A percentile compares a stretch with the other conserved stretches of the same genome.
These are phyloP conservation scores for Backusella tarrabulga DNA, from an alignment of 192 early-diverging fungal species.

Conservation along the genomic window DNA sequence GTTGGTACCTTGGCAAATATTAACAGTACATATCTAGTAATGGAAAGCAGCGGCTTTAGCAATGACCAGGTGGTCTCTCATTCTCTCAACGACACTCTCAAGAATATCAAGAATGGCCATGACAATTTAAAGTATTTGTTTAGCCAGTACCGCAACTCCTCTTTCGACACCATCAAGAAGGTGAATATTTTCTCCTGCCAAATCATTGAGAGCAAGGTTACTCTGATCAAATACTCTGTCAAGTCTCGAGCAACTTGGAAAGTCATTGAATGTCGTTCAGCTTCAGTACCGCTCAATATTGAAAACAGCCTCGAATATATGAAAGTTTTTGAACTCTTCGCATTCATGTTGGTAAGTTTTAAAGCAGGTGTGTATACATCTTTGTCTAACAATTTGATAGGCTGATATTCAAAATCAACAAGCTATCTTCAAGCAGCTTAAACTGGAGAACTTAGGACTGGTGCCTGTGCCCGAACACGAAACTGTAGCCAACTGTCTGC, in stretches of 20 bases:
- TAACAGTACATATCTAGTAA: background rate
- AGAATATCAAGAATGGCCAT: background rate
- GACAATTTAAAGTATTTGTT: background rate
- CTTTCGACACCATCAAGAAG: background rate
- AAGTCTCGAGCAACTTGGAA: background rate
- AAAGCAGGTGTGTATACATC: background rate
- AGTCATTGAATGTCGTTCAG: background rate
- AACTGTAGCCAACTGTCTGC: background rate
- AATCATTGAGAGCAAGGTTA: background rate
- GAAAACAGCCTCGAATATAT: background rate
- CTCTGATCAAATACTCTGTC: background rate
- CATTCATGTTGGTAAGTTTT: background rate
- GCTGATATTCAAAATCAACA: background rate
- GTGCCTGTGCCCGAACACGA: background rate
- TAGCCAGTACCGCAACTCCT: background rate
- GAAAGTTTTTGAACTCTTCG: background rate
- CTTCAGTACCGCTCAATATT: background rate
- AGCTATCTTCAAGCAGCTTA: background rate
- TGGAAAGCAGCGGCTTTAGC: background rate
- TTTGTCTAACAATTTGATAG: background rate
- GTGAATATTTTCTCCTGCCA: background rate
- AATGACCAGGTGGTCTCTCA: background rate
- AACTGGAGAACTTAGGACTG: background rate
- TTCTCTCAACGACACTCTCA: background rate
- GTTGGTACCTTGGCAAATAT: background rate